These are phyloP conservation scores for Aspergillus baeticus DNA, from an alignment of 495 filamentous ascomycete species.

Conservation along the genomic window DNA sequence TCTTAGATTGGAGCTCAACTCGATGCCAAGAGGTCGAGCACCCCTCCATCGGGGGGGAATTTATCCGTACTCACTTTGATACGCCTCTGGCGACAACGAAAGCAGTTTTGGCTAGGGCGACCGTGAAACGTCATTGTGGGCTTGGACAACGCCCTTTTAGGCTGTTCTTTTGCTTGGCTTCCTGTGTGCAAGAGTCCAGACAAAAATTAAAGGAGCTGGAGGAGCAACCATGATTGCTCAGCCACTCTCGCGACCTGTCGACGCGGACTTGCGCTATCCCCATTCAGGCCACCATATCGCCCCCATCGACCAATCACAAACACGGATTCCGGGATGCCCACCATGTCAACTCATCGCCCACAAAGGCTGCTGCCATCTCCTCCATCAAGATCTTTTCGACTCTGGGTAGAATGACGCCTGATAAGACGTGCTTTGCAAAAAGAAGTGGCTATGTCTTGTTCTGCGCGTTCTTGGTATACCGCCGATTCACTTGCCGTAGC, in stretches of 20 bases:
- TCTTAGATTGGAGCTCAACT: neutral
- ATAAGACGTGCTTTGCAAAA: too few species aligned
- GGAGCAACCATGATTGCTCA: neutral
- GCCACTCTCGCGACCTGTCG: neutral
- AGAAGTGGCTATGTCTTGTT: too few species aligned
- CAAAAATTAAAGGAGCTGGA: neutral
- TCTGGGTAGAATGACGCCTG: too few species aligned
- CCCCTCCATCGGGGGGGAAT: neutral
- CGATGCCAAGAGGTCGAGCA: neutral
- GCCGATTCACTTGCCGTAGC: too few species aligned
- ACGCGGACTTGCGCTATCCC: slow-evolving; percentile 5
- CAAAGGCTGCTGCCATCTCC: neutral
- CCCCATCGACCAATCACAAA: neutral
- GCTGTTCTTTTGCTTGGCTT: too few species aligned
- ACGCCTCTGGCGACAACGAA: slow-evolving; percentile 9
- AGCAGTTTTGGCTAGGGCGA: slow-evolving; percentile 8
- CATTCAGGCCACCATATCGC: slow-evolving; percentile 10
- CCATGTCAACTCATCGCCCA: neutral
- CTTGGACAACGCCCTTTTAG: too few species aligned
- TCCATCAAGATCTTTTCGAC: too few species aligned
- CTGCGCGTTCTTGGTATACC: too few species aligned
- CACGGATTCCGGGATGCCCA: neutral
- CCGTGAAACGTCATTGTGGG: slow-evolving; percentile 9
- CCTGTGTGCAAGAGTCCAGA: too few species aligned
- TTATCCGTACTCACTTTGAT: slow-evolving; percentile 7